Evolutionary conservation across 768 basidiomycete species (phyloP), one percentile per base, ranked within the genome.

Genomic region (Phallus indusiatus): DNA sequence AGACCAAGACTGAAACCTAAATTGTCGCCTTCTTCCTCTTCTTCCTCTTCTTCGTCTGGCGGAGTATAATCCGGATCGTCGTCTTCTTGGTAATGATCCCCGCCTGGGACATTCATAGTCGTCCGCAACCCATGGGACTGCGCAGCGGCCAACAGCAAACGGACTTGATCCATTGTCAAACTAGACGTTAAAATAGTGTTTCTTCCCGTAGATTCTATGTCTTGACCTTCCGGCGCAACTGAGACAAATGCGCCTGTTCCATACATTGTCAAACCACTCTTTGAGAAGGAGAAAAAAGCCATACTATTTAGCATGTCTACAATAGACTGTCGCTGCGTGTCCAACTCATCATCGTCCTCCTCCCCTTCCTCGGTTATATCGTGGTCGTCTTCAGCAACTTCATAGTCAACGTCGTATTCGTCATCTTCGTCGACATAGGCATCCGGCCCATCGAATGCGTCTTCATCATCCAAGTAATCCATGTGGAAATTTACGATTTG

Each of bases 401-500:
- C 54, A 22, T 50, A 70, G 55, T 75, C 66, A 18, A 74, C 74
- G 24, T 72, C 67, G 34, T 70, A 67, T 47, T 65, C 67, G 47
- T 75, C 70, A 34, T 71, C 71, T 42, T 66, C 71, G 9, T 73
- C 73, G 18, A 71, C 60, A 50, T 69, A 69, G 48, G 66, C 73
- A 47, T 73, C 71, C 7, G 71, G 71, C n/a, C 72, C 71, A 1
- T 69, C 65, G 46, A 66, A 71, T 17, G 59, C 70, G 34, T 70
- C 71, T 7, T 70, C 72, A 34, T 73, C 74, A 24, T 55, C 62
- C 46, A 46, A 48, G 46, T 48, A 10, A 14, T 56, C 55, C 55
- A 56, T 56, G 42, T n/a, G 42, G n/a, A 20, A 8, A n/a, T 22
- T 22, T 9, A 18, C 33, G 36, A 11, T 24, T 35, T 55, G 14